Conservation (phyloP, 2,329 filamentous ascomycete species). For the Trichoderma sp. region DNA sequence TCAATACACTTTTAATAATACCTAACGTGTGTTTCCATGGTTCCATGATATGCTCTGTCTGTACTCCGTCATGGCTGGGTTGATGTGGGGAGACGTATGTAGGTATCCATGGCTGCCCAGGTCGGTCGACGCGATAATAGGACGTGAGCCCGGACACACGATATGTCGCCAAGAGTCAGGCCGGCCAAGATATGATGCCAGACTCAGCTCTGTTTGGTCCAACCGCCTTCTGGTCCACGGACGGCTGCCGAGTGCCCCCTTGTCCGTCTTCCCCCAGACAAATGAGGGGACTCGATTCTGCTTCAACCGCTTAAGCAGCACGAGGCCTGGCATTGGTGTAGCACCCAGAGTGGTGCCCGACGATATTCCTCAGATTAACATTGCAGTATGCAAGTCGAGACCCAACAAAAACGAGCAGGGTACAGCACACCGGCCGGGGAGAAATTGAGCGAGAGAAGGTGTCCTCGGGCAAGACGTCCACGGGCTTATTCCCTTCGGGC, state of each 20-base stretch:
- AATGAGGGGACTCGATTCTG: not conserved
- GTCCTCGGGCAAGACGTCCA: not conserved
- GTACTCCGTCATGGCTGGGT: not conserved
- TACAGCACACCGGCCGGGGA: not conserved
- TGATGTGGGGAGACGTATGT: not conserved
- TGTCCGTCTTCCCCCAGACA: not conserved
- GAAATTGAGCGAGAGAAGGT: not conserved
- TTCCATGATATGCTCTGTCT: not conserved
- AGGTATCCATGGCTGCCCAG: not conserved
- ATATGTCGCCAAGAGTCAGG: not conserved
- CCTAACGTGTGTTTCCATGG: not conserved
- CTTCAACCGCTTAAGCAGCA: not conserved
- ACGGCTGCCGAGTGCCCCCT: not conserved
- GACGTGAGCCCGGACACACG: not conserved
- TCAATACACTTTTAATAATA: not conserved
- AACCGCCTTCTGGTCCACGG: not conserved
- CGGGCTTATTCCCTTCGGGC: slow-evolving; percentile 3
- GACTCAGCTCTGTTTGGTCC: not conserved
- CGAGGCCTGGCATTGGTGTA: not conserved
- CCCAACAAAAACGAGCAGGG: not conserved
- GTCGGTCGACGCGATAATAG: slow-evolving; percentile 13
- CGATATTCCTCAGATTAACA: slow-evolving; percentile 7
- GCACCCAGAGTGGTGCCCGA: slow-evolving; percentile 16
- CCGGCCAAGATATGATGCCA: not conserved
- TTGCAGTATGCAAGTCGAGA: not conserved